phyloP scores from a whole-genome alignment of 306 rosid species.

The Fagus sylvatica region DNA sequence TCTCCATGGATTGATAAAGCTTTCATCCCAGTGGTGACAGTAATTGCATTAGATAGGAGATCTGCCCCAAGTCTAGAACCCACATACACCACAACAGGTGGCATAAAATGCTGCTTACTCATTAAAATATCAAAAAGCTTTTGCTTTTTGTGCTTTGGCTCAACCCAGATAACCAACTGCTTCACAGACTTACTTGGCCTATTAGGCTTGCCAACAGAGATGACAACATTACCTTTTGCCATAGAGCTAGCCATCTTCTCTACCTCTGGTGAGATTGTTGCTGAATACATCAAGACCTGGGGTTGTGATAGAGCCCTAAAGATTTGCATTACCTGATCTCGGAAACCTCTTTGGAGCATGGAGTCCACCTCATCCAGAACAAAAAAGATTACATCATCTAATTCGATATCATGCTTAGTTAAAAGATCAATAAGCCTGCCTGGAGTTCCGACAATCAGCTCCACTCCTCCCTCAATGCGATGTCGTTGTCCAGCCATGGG shows the following conservation, averaged over 20 bases:
- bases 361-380: constrained; percentile 89
- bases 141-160: constrained; percentile 75
- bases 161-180: constrained; percentile 82
- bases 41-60: constrained; percentile 75
- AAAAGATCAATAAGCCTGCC: constrained; percentile 86
- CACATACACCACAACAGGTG: constrained; percentile 71
- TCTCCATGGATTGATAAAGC: constrained; percentile 82
- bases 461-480: constrained; percentile 84
- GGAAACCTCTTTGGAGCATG: constrained; percentile 77
- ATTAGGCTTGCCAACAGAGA: constrained; percentile 69
- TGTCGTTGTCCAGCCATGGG: constrained; percentile 77
- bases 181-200: constrained; percentile 75
- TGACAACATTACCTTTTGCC: constrained; percentile 45
- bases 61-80: constrained; percentile 80
- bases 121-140: constrained; percentile 72
- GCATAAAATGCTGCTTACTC: constrained; percentile 75
- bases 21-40: constrained; percentile 60
- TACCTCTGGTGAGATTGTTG: constrained; percentile 68
- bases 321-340: constrained; percentile 81
- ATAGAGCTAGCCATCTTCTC: constrained; percentile 65
- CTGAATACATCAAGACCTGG: constrained; percentile 79
- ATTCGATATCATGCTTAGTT: constrained; percentile 58
- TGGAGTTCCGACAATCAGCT: constrained; percentile 76
- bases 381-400: constrained; percentile 57
- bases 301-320: constrained; percentile 69